Evolutionary conservation across 2,329 filamentous ascomycete genomes (phyloP).

Genomic region (Aureobasidium sp.): DNA sequence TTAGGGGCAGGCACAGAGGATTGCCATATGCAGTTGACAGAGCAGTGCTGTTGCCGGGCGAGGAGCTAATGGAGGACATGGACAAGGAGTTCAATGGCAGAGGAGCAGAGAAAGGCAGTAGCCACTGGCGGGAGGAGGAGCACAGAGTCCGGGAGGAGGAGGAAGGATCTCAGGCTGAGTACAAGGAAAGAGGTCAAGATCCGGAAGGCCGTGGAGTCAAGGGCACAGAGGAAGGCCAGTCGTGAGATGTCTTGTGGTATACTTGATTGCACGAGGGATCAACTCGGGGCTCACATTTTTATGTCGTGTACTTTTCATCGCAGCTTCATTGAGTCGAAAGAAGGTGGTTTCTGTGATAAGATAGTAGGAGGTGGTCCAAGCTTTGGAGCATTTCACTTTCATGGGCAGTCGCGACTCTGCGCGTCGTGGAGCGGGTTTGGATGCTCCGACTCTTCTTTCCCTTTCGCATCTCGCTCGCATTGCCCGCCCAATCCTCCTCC

Average conservation of each 20-base stretch:
- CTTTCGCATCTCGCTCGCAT: constrained; percentile 11
- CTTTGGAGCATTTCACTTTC: constrained; percentile 8
- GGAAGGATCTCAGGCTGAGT: neutral
- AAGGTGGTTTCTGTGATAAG: neutral
- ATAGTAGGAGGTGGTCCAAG: neutral
- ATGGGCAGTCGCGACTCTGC: constrained; percentile 4
- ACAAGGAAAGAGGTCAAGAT: neutral
- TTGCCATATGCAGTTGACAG: constrained; percentile 45
- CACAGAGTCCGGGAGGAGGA: neutral
- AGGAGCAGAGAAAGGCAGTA: neutral
- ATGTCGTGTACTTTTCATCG: too few species aligned
- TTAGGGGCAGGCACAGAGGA: constrained; percentile 45
- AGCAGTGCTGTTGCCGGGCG: constrained; percentile 28
- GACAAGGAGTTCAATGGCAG: constrained; percentile 24
- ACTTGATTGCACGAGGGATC: too few species aligned
- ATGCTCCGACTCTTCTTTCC: constrained; percentile 2
- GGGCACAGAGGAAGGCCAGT: neutral
- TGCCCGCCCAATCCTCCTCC: neutral
- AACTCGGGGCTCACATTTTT: too few species aligned
- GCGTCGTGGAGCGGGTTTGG: constrained; percentile 3
- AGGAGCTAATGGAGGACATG: constrained; percentile 31
- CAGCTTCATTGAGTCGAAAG: too few species aligned
- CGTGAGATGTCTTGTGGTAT: too few species aligned
- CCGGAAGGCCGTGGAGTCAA: neutral
- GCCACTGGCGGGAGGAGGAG: neutral